Percentiles rank a stretch among this genome's conserved stretches.
Evolutionary conservation across 306 rosid genomes (phyloP).

Genomic region (Ziziphus jujuba): DNA sequence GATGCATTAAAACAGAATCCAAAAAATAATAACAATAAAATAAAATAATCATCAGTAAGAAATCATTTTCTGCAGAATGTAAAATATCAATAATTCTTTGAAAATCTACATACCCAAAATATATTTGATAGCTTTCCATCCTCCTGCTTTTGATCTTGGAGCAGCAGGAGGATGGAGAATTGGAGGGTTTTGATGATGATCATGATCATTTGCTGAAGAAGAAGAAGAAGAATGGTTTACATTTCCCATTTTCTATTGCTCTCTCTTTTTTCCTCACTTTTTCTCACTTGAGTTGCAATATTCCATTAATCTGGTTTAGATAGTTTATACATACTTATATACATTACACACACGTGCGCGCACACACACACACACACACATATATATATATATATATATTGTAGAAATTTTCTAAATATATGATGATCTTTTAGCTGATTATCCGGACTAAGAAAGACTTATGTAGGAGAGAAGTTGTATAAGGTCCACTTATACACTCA

Average conservation of each 20-base stretch:
- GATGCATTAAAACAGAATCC: background rate
- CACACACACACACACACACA: no score
- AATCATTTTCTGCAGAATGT: background rate
- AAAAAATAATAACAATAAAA: no score
- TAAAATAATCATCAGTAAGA: no score
- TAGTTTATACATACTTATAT: no score
- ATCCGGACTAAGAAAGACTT: background rate
- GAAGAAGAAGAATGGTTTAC: conserved; percentile 14
- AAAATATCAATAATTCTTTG: background rate
- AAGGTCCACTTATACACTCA: no score
- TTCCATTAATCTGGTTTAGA: no score
- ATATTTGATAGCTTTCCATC: conserved; percentile 55
- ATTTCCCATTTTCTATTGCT: conserved; percentile 18
- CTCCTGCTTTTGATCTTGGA: conserved; percentile 29
- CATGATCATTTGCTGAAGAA: background rate
- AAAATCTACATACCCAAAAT: conserved; percentile 36
- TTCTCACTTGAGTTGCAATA: background rate
- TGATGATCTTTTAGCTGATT: background rate
- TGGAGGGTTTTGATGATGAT: conserved; percentile 13
- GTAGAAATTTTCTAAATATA: no score
- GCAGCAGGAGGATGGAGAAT: background rate
- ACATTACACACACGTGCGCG: no score
- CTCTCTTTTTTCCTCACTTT: background rate
- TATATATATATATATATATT: no score
- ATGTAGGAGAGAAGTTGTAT: no score